Percentiles rank a stretch among this genome's conserved stretches.
Conservation (phyloP, 73 alveolate species). For the Symbiodinium pilosum region DNA sequence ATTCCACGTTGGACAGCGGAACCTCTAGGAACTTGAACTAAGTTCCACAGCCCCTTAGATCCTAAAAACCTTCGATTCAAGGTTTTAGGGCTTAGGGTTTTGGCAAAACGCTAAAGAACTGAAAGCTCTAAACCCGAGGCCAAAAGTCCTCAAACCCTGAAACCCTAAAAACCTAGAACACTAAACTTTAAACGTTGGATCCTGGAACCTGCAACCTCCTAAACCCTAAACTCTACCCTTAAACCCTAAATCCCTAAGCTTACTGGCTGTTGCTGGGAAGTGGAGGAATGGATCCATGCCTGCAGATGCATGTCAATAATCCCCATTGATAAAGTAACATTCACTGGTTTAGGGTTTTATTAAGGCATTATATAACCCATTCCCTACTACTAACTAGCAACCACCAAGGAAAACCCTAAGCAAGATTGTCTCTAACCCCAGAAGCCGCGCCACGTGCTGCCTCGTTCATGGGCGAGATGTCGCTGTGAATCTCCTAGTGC, state of each 20-base stretch:
- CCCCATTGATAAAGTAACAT: not conserved
- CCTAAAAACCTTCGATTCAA: too few species aligned
- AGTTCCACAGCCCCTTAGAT: too few species aligned
- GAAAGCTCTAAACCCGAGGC: too few species aligned
- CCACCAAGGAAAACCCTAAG: not conserved
- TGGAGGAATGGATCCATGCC: too few species aligned
- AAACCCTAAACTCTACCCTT: too few species aligned
- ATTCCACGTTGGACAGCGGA: too few species aligned
- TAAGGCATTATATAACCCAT: not conserved
- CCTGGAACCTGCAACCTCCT: not conserved
- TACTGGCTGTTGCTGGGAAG: too few species aligned
- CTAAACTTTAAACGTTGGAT: not conserved
- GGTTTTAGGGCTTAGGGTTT: too few species aligned
- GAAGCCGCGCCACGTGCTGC: not conserved
- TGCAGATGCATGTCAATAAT: too few species aligned
- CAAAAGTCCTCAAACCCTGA: not conserved
- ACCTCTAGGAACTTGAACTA: too few species aligned
- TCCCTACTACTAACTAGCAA: not conserved
- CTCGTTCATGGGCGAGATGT: slow-evolving; percentile 50
- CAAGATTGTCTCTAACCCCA: not conserved
- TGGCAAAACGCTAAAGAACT: too few species aligned
- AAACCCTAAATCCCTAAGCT: too few species aligned
- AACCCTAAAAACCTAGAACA: not conserved
- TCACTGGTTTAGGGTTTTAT: not conserved
- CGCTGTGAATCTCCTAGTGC: slow-evolving; percentile 31